Evolutionary conservation across 192 early-diverging fungal genomes (phyloP).

Genomic region (Funneliformis geosporum): DNA sequence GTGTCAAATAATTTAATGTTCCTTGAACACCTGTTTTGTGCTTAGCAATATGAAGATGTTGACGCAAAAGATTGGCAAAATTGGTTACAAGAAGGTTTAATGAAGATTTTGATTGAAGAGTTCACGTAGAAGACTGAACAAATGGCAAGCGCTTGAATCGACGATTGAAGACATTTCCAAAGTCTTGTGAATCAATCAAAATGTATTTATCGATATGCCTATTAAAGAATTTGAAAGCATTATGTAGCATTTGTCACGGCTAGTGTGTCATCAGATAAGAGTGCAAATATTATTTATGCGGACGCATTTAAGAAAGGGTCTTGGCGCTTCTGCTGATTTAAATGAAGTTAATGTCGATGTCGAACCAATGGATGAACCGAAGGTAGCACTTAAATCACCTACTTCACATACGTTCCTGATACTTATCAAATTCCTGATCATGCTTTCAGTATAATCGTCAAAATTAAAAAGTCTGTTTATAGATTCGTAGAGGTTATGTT

Average conservation of each 20-base stretch:
- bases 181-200: slow-evolving; percentile 35
- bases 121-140: slow-evolving; percentile 40
- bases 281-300: slow-evolving; percentile 11
- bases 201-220: slow-evolving; percentile 31
- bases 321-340: not conserved
- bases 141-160: slow-evolving; percentile 30
- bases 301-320: slow-evolving; percentile 15
- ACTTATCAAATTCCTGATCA: slow-evolving; percentile 29
- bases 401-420: not conserved
- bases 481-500: slow-evolving; percentile 37
- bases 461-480: slow-evolving; percentile 34
- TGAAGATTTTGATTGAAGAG: slow-evolving; percentile 41
- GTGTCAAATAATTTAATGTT: slow-evolving; percentile 45
- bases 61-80: slow-evolving; percentile 13
- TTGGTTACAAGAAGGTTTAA: slow-evolving; percentile 33
- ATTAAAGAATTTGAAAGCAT: slow-evolving; percentile 26
- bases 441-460: slow-evolving; percentile 15
- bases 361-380: not conserved
- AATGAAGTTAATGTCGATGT: not conserved
- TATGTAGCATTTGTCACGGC: slow-evolving; percentile 35
- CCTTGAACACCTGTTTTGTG: slow-evolving; percentile 46
- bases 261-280: slow-evolving; percentile 4
- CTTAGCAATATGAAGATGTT: slow-evolving; percentile 41
- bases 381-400: not conserved
- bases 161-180: slow-evolving; percentile 34